These are phyloP conservation scores for Ustilago sp. DNA, from an alignment of 1,284 basidiomycete species.

Conservation along the genomic window DNA sequence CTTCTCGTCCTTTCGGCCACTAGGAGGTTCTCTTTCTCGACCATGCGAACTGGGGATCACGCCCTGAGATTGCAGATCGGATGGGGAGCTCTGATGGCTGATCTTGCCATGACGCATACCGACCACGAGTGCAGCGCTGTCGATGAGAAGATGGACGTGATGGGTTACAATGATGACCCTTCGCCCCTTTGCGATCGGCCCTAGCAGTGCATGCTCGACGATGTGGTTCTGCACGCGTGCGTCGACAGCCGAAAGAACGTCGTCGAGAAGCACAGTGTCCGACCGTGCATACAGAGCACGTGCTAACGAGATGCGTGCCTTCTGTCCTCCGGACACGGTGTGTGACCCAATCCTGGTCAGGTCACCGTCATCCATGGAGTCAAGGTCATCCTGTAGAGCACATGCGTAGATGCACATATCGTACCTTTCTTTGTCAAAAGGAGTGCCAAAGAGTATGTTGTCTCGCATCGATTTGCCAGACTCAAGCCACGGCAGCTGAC, in stretches of 20 bases:
- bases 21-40: background rate
- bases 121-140: conserved; percentile 45
- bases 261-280: conserved; percentile 62
- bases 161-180: conserved; percentile 83
- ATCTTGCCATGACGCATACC: conserved; percentile 53
- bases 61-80: conserved; percentile 19
- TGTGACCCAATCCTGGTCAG: conserved; percentile 60
- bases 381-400: conserved; percentile 59
- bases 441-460: conserved; percentile 61
- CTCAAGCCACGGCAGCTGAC: conserved; percentile 50
- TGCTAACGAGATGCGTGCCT: conserved; percentile 62
- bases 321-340: conserved; percentile 65
- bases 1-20: background rate
- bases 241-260: conserved; percentile 74
- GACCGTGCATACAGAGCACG: conserved; percentile 63
- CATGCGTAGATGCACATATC: conserved; percentile 56
- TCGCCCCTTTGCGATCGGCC: conserved; percentile 71
- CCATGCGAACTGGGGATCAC: background rate
- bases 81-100: conserved; percentile 29
- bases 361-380: conserved; percentile 62
- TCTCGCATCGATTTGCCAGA: conserved; percentile 54
- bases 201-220: conserved; percentile 46
- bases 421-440: conserved; percentile 55
- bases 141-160: conserved; percentile 52
- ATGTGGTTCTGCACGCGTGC: conserved; percentile 74